Evolutionary conservation across 2,329 filamentous ascomycete genomes (phyloP), one percentile per base, ranked within the genome.

Genomic region (Tolypocladium endophyticum): DNA sequence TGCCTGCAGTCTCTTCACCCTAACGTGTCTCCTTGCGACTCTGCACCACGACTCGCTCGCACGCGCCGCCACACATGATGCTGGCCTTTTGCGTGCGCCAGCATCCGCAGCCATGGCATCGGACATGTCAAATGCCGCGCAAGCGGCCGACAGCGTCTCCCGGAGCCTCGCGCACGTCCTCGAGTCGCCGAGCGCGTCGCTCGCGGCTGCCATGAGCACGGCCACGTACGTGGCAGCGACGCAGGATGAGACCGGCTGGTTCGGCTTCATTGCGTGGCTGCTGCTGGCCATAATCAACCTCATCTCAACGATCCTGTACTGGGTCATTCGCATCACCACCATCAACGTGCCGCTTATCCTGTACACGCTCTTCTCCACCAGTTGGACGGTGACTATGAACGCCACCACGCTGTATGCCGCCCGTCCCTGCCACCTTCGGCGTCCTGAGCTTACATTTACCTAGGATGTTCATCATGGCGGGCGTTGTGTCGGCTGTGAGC

Each of bases 341-440:
- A 92, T 97, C 65, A 95, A 90, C 20, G 73, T 97, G 61, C 94
- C 94, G 52, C 91, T 90, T 71, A 85, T 94, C 74, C 83, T 97
- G 23, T 99, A 96, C 72, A 89, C 87, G 7, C 79, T 96, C 63
- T 90, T 96, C 70, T 96, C 92, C 7, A 93, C 91, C 64, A 97
- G 90, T 73, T 79, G 96, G 78, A 99, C 94, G 0, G 90, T 99
- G 70, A 99, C 94, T 14, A 95, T 99, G 92, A 97, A 97, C 72
- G 93, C 94, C 67, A 97, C 93, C 25, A 99, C 94, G 23, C 75
- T 99, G 86, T 95, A 85, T 71, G 86, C 61, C 63, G 59, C 36
- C 23, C 55, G 56, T 58, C 57, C 57, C 54, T 28, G 53, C 55
- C 33, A 56, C 33, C 36, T 39, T 53, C 47, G 43, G n/a, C 25